Percentiles rank a stretch among this genome's conserved stretches.
Evolutionary conservation across 257 asterid genomes (phyloP).

Genomic region (Leptodermis oblonga): DNA sequence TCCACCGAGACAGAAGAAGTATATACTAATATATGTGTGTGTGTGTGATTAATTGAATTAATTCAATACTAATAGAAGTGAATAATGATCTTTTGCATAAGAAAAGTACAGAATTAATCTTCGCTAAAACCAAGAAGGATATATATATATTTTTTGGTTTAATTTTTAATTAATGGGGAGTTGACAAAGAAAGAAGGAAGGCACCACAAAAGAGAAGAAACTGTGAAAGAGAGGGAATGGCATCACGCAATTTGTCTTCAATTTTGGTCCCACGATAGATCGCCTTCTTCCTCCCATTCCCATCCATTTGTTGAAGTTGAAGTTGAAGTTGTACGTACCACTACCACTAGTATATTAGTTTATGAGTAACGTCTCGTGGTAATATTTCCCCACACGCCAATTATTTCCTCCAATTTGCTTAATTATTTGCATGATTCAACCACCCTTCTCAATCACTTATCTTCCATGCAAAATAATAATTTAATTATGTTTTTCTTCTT

Average conservation of each 20-base stretch:
- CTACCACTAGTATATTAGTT: no score
- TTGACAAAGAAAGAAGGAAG: slow-evolving; percentile 31
- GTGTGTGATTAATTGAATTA: no score
- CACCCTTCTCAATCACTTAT: not conserved
- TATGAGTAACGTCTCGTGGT: no score
- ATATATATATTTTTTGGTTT: no score
- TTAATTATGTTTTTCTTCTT: no score
- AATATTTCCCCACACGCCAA: slow-evolving; percentile 7
- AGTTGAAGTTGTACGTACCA: no score
- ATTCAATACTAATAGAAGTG: slow-evolving; percentile 7
- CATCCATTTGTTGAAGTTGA: not conserved
- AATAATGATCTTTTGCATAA: slow-evolving; percentile 14
- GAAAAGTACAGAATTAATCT: slow-evolving; percentile 25
- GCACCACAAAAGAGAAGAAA: slow-evolving; percentile 25
- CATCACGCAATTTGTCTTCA: slow-evolving; percentile 25
- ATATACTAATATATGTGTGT: no score
- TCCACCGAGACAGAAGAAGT: not conserved
- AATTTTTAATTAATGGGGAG: slow-evolving; percentile 29
- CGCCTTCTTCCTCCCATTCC: slow-evolving; percentile 5
- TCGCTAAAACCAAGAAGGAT: slow-evolving; percentile 27
- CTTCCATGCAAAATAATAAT: no score
- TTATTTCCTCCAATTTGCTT: not conserved
- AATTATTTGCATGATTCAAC: not conserved
- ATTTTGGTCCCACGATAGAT: slow-evolving; percentile 30
- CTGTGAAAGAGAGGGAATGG: slow-evolving; percentile 27